Conservation (phyloP, 192 early-diverging fungal genomes). For the Lobosporangium transversale region DNA sequence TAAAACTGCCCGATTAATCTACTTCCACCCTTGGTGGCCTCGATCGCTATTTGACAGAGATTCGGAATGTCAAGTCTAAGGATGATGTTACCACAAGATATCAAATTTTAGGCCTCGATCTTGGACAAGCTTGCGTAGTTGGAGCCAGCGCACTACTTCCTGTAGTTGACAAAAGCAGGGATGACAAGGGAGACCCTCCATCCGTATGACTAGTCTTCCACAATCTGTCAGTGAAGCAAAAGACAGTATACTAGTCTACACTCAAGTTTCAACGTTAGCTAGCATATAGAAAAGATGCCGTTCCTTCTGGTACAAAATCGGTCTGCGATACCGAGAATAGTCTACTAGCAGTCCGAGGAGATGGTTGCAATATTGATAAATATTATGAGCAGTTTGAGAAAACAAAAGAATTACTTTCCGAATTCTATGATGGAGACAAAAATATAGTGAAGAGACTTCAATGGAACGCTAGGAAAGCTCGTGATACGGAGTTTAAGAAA, state of each 20-base stretch:
- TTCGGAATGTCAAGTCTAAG: conserved; percentile 15
- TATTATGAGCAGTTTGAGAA: too few relatives aligned
- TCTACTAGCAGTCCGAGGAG: too few relatives aligned
- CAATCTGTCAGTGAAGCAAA: conserved; percentile 24
- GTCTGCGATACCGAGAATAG: too few relatives aligned
- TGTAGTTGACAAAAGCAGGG: too few relatives aligned
- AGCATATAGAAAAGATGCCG: too few relatives aligned
- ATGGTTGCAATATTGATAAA: too few relatives aligned
- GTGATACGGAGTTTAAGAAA: neutral
- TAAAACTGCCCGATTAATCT: too few relatives aligned
- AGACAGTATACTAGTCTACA: too few relatives aligned
- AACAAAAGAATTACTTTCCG: neutral
- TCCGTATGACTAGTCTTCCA: too few relatives aligned
- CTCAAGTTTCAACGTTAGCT: too few relatives aligned
- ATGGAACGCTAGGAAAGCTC: conserved; percentile 3
- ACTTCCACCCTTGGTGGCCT: neutral
- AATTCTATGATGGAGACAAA: neutral
- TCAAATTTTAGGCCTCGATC: conserved; percentile 12
- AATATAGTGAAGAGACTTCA: neutral
- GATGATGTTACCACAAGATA: conserved; percentile 7
- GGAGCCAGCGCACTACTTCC: conserved; percentile 17
- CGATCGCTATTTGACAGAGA: conserved; percentile 13
- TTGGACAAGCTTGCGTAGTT: conserved; percentile 11
- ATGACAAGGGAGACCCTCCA: neutral
- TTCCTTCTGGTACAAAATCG: too few relatives aligned